These are phyloP conservation scores for Triticum urartu DNA, from an alignment of 176 grass and related monocot species.

Conservation along the genomic window DNA sequence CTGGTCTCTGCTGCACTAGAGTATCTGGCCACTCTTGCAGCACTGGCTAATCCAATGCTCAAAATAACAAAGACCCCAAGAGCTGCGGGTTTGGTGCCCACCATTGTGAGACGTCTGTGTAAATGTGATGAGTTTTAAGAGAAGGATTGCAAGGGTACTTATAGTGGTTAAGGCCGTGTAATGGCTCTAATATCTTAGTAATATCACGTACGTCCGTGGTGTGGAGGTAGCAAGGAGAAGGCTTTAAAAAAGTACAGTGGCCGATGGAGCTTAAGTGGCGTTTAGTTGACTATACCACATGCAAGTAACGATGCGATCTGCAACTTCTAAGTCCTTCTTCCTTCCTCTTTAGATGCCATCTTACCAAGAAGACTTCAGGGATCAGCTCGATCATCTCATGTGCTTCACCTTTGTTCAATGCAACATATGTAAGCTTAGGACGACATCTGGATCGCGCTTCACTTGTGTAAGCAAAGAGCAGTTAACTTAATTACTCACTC, in stretches of 20 bases:
- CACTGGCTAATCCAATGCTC: constrained; percentile 10
- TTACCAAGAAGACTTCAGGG: no score
- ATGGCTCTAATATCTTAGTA: background rate
- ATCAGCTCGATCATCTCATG: no score
- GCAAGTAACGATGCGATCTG: background rate
- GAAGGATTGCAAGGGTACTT: background rate
- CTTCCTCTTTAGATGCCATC: background rate
- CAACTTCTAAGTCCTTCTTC: background rate
- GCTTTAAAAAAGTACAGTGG: background rate
- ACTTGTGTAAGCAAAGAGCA: no score
- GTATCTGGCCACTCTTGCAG: constrained; percentile 14
- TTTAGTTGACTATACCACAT: background rate
- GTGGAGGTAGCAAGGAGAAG: background rate
- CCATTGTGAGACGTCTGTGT: background rate
- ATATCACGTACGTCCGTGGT: background rate
- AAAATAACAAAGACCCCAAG: background rate
- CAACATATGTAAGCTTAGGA: no score
- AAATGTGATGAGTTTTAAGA: background rate
- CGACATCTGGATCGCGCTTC: no score
- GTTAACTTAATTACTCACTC: no score
- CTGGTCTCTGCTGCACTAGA: background rate
- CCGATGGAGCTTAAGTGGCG: no score
- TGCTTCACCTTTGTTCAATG: no score
- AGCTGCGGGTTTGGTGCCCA: background rate
- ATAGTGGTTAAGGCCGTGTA: background rate